Evolutionary conservation across 768 basidiomycete species (phyloP), one percentile per base, ranked within the genome.

Genomic region (Phylloporus scabripes): DNA sequence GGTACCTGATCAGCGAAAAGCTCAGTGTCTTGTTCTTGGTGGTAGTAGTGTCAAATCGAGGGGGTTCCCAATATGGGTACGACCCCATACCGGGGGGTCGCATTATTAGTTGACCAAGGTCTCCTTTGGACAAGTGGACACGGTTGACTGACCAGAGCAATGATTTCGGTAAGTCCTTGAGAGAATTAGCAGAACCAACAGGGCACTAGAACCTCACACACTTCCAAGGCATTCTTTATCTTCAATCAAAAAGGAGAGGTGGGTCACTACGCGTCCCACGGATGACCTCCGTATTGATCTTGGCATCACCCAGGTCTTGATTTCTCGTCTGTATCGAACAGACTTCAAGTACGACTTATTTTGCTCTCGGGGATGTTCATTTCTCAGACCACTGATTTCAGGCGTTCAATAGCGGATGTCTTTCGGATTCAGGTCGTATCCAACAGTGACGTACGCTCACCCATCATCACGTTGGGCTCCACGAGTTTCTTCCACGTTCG

Each of bases 171-270:
- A 54, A 64, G 75, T 55, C 42, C 15, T 20, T 20, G 26, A 42
- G 24, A 42, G n/a, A 17, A n/a, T 28, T 28, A 28, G 26, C 31
- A 41, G 10, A 20, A 33, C n/a, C 42, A 24, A 32, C 34, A 49
- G 11, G 29, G 24, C 11, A 36, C 31, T 12, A 31, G 14, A 46
- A 39, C 45, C 52, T 46, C 18, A 53, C 42, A 14, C 31, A 11
- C 20, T 53, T n/a, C 40, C 44, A 57, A 97, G 94, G 94, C 90
- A 42, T 97, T 97, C 81, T 97, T 98, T 70, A 92, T 97, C 50
- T 96, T 97, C 78, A 99, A 97, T 65, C 92, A 94, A 70, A 97
- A 98, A 70, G 96, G 96, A 69, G 96, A 98, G 81, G 95, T 93
- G 48, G 34, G 80, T 63, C 24, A n/a, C 5, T 2, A n/a, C 5